phyloP scores from a whole-genome alignment of 345 rosid species.

The Lumnitzera littorea region DNA sequence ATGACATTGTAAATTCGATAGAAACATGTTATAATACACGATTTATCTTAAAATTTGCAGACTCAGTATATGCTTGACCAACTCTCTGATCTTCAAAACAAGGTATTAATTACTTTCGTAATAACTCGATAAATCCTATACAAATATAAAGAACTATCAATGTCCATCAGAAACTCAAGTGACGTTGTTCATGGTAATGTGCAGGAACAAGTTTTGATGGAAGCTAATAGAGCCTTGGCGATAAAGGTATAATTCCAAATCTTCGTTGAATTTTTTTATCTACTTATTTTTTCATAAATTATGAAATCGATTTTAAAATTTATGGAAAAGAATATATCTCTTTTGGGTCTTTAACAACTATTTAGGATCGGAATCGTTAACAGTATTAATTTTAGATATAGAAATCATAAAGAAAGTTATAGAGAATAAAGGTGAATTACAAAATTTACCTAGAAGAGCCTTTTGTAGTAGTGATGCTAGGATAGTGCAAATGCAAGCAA shows the following conservation, averaged over 20 bases:
- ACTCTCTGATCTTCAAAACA: conserved; percentile 82
- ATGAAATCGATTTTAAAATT: too few species aligned
- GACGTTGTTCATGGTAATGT: not conserved
- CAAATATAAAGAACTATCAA: not conserved
- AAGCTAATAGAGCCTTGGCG: conserved; percentile 78
- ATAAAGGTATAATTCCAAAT: conserved; percentile 45
- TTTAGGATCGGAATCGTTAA: not conserved
- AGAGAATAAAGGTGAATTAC: too few species aligned
- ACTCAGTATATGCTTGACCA: conserved; percentile 94
- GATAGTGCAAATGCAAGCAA: too few species aligned
- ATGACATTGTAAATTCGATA: too few species aligned
- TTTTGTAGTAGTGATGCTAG: too few species aligned
- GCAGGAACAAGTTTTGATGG: conserved; percentile 76
- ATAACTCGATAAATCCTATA: not conserved
- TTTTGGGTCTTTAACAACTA: not conserved
- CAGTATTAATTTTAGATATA: too few species aligned
- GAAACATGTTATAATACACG: too few species aligned
- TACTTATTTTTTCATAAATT: too few species aligned
- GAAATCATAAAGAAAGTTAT: too few species aligned
- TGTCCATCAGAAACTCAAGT: not conserved
- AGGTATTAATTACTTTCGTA: conserved; percentile 24
- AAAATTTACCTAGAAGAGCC: too few species aligned
- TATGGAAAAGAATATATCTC: not conserved
- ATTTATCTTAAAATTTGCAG: conserved; percentile 21
- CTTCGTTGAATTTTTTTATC: too few species aligned